Evolutionary conservation across 1,139 yeast species (phyloP).

Genomic region (Taphrina pruni): DNA sequence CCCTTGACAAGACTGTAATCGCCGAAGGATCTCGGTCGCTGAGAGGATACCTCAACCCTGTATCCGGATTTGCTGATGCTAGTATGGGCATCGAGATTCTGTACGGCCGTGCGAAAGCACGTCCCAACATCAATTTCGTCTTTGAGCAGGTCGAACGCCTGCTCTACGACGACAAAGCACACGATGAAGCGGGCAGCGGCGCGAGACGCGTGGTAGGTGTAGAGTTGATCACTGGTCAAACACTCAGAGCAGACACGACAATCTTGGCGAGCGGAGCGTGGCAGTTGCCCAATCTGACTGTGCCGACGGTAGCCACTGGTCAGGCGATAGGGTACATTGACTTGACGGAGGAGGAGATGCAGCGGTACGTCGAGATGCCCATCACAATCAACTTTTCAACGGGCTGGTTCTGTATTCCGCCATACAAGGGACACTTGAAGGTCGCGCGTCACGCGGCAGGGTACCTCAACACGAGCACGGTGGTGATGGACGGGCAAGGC

Average conservation of each 20-base stretch:
- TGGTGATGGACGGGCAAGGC: not conserved
- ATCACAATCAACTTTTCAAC: constrained; percentile 57
- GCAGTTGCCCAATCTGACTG: constrained; percentile 46
- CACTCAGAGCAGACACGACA: constrained; percentile 52
- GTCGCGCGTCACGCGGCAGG: constrained; percentile 50
- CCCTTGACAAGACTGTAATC: not conserved
- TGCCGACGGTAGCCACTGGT: constrained; percentile 45
- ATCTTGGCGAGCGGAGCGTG: constrained; percentile 57
- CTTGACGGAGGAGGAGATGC: constrained; percentile 45
- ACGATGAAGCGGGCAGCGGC: constrained; percentile 43
- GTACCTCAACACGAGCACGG: constrained; percentile 42
- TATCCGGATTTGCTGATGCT: constrained; percentile 55
- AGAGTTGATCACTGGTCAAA: constrained; percentile 50
- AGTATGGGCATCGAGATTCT: constrained; percentile 51
- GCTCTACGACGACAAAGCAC: constrained; percentile 43
- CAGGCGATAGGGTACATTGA: constrained; percentile 47
- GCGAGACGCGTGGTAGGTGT: constrained; percentile 49
- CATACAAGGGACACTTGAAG: constrained; percentile 55
- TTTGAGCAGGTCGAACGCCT: constrained; percentile 49
- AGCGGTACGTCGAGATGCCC: constrained; percentile 53
- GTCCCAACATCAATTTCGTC: constrained; percentile 47
- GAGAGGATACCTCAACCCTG: constrained; percentile 50
- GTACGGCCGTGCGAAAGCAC: constrained; percentile 49
- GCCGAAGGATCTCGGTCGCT: not conserved
- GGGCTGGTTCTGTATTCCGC: constrained; percentile 59